Base-by-base conservation (phyloP, 495 filamentous ascomycete genomes). In the Aspergillus taichungensis region DNA sequence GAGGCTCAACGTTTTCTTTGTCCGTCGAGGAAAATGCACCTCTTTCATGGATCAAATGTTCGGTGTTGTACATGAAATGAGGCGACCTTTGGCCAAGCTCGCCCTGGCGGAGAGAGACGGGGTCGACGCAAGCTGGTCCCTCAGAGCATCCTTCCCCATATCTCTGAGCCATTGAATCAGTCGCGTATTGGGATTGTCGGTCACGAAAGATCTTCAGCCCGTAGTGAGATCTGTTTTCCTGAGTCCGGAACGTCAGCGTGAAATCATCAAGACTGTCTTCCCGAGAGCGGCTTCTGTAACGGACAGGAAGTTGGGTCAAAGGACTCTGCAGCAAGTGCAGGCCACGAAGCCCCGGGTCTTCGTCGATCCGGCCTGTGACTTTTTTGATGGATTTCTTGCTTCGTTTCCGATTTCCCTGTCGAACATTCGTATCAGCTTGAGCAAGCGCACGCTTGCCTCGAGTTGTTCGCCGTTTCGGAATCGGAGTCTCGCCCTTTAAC, bases 1-100 rank as follows among this genome's bases (percentile, higher is more conserved):
- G 60, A 10, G 69, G 71, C 43, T 70, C 67, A n/a, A 72, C 52
- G 49, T 73, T 75, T 43, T 75, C 71, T 35, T 72, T 71, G 13
- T 59, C 57, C 8, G 32, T 30, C 0, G 42, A 10, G 13, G 45
- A 10, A 13, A 38, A 40, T 18, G 41, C 31, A 37, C 32, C 13
- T 13, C 14, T 43, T 39, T 43, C 48, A 24, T 30, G 6, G 6
- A 47, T 24, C 18, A 4, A 24, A 4, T 24, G 18, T 24, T 24
- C 18, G 18, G 18, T 24, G 18, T 4, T 24, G 18, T 24, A 24
- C 18, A 24, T 4, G 18, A 24, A 24, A 24, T 24, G 18, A 4
- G 18, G 18, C 2, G 18, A 24, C 2, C 18, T 24, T 24, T 24
- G 18, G 4, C 4, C 18, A 24, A 24, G 18, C 2, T 1, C 18